A percentile compares a stretch with the other conserved stretches of the same genome.
Evolutionary conservation across 1,284 basidiomycete genomes (phyloP).

Genomic region (Austroboletus olivaceoglutinosus): DNA sequence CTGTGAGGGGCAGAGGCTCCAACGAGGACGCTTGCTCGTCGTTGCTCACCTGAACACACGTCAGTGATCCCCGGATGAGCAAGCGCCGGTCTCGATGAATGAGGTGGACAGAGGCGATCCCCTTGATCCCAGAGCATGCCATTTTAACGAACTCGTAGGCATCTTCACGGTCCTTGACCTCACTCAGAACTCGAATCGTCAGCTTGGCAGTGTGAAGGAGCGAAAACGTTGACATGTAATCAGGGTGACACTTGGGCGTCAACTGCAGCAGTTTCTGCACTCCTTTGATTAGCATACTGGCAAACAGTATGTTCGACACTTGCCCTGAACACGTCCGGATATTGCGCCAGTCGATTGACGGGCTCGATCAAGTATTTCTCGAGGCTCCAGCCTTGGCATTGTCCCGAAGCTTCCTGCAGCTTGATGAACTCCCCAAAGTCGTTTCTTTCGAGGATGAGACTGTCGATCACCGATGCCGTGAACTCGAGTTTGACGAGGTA

Average conservation of each 20-base stretch:
- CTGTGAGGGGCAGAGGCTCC: background rate
- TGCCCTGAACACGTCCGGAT: slow-evolving; percentile 74
- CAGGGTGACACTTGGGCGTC: slow-evolving; percentile 68
- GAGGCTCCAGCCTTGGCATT: slow-evolving; percentile 61
- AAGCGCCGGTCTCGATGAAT: slow-evolving; percentile 71
- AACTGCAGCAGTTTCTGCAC: slow-evolving; percentile 58
- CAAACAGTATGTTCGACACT: slow-evolving; percentile 28
- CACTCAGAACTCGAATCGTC: slow-evolving; percentile 72
- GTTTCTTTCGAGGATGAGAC: slow-evolving; percentile 52
- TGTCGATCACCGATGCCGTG: slow-evolving; percentile 54
- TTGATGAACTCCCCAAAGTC: slow-evolving; percentile 85
- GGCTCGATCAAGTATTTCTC: slow-evolving; percentile 73
- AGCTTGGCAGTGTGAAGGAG: slow-evolving; percentile 66
- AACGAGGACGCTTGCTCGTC: slow-evolving; percentile 7
- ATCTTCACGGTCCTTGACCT: slow-evolving; percentile 81
- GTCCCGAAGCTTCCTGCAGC: slow-evolving; percentile 60
- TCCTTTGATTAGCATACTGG: slow-evolving; percentile 9
- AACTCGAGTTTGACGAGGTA: slow-evolving; percentile 75
- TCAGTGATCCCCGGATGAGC: slow-evolving; percentile 63
- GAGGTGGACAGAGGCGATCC: slow-evolving; percentile 52
- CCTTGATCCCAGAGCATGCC: slow-evolving; percentile 59
- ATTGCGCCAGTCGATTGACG: slow-evolving; percentile 68
- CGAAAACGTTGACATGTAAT: slow-evolving; percentile 64
- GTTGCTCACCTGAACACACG: slow-evolving; percentile 31
- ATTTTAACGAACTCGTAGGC: slow-evolving; percentile 72